A percentile compares a stretch with the other conserved stretches of the same genome.
Evolutionary conservation across 2,329 filamentous ascomycete species (phyloP).

Genomic region (Xylaria sp.): DNA sequence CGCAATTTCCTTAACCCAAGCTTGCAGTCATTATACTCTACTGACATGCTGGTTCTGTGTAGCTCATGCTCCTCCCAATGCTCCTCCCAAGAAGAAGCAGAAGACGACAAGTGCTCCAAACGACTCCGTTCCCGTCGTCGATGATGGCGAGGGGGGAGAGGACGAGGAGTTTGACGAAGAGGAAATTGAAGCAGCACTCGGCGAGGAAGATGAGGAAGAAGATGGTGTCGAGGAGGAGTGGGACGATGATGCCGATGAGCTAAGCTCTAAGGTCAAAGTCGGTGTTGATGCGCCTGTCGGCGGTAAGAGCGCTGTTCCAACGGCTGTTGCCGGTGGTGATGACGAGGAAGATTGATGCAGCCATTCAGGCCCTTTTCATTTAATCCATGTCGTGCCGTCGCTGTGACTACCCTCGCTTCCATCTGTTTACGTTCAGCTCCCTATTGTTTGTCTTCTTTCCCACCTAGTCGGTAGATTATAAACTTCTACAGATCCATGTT

Average conservation of each 20-base stretch:
- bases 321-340: slow-evolving; percentile 40
- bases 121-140: slow-evolving; percentile 41
- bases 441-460: slow-evolving; percentile 8
- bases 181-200: slow-evolving; percentile 38
- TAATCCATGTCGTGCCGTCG: background rate
- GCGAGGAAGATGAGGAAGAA: slow-evolving; percentile 41
- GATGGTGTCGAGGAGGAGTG: slow-evolving; percentile 34
- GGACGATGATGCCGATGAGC: slow-evolving; percentile 40
- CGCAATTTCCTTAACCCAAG: slow-evolving; percentile 5
- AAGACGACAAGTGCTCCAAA: slow-evolving; percentile 43
- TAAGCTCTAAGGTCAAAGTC: slow-evolving; percentile 43
- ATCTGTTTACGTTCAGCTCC: slow-evolving; percentile 3
- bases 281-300: slow-evolving; percentile 43
- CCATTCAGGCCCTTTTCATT: background rate
- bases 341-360: slow-evolving; percentile 44
- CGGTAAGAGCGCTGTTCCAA: slow-evolving; percentile 34
- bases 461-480: slow-evolving; percentile 23
- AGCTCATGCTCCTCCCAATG: slow-evolving; percentile 46
- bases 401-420: background rate
- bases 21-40: background rate
- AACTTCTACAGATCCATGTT: slow-evolving; percentile 7
- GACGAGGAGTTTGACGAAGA: slow-evolving; percentile 47
- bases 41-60: slow-evolving; percentile 28
- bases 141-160: slow-evolving; percentile 43
- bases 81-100: slow-evolving; percentile 49